Base-by-base conservation (phyloP, 1,139 yeast species). In the Suhomyces taliae region DNA sequence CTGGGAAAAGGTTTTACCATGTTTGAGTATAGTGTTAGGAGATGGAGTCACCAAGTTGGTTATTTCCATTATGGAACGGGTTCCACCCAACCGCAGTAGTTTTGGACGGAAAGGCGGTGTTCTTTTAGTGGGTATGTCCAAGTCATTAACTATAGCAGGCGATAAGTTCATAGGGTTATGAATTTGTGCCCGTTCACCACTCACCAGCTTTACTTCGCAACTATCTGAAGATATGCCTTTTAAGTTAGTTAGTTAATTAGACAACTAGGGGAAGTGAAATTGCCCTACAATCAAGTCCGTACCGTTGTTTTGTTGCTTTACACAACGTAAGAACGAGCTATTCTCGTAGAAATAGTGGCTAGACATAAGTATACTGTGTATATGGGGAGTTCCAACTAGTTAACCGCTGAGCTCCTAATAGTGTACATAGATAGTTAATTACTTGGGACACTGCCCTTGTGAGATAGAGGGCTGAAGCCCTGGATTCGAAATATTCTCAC, bases 251-350 rank as follows among this genome's bases (percentile, higher is more conserved):
- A 29, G 32, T 29, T 9, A 9, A 7, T 29, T 6, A 9, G 4
- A 19, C 24, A 19, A 19, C 24, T 6, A 19, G 24, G 6, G 24
- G 24, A 19, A 19, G 24, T 4, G 24, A 1, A 19, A 19, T 19
- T 19, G 24, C 24, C 4, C 24, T 19, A 19, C 24, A 19, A 19
- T 15, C 8, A 3, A 11, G n/a, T 38, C 15, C 43, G 8, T 15
- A 39, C 42, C 36, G 10, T 19, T 24, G 3, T 7, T 8, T 15
- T 29, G 5, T 11, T 36, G 33, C 39, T 36, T 34, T 9, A 36
- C 9, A 36, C 46, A 39, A 31, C 27, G 42, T 11, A 43, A 34
- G n/a, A 43, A 43, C 14, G 45, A 43, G 27, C 42, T 38, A 27
- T 38, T 38, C 26, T 43, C 45, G 31, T 43, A 43, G 36, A 24